Conservation (phyloP, 2,329 filamentous ascomycete species). For the Cucurbitaria berberidis region DNA sequence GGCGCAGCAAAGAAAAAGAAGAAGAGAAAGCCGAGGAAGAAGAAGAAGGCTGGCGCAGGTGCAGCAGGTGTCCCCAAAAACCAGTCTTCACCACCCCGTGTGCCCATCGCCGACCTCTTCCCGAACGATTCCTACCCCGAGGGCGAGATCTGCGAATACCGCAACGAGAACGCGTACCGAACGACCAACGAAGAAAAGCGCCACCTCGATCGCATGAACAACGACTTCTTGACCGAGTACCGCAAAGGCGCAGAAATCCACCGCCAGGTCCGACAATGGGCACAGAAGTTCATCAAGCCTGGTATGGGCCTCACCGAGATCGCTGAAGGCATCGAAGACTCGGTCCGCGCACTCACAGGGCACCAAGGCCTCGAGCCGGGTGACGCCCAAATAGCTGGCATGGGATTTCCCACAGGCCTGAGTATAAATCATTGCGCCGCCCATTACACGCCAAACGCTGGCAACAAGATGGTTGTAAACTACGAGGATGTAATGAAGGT, state of each 20-base stretch:
- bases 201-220: conserved; percentile 79
- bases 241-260: conserved; percentile 88
- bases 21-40: conserved; percentile 79
- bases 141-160: conserved; percentile 80
- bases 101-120: conserved; percentile 76
- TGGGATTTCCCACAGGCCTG: conserved; percentile 86
- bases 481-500: conserved; percentile 75
- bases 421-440: conserved; percentile 86
- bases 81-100: conserved; percentile 78
- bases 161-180: conserved; percentile 76
- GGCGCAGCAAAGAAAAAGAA: conserved; percentile 74
- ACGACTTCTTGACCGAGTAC: conserved; percentile 80
- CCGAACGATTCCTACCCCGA: conserved; percentile 74
- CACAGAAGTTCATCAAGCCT: conserved; percentile 79
- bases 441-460: conserved; percentile 86
- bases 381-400: conserved; percentile 77
- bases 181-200: conserved; percentile 86
- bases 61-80: conserved; percentile 61
- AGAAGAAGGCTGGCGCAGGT: conserved; percentile 61
- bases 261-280: conserved; percentile 83
- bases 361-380: conserved; percentile 79
- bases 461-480: conserved; percentile 75
- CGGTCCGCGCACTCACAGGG: conserved; percentile 76
- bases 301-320: conserved; percentile 82
- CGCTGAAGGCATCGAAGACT: conserved; percentile 84